A percentile compares a stretch with the other conserved stretches of the same genome.
Conservation (phyloP, 805 yeast genomes). For the Saccharomyces eubayanus region DNA sequence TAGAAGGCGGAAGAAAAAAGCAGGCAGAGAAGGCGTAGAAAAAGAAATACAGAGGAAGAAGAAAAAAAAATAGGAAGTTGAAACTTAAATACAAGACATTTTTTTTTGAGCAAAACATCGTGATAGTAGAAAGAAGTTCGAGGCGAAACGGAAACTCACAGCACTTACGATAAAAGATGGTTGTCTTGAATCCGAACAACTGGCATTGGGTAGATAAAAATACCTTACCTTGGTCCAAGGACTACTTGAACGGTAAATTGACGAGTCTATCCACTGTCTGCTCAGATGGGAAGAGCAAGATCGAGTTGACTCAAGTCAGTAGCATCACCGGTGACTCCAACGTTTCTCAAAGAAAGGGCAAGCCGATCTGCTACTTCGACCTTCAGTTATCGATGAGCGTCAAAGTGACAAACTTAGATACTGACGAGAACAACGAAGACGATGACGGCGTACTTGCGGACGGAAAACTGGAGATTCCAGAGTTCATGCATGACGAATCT, state of each 20-base stretch:
- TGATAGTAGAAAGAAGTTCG: background rate
- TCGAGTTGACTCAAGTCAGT: slow-evolving; percentile 35
- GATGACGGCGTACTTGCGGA: slow-evolving; percentile 31
- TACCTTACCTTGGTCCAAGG: slow-evolving; percentile 56
- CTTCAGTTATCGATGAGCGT: slow-evolving; percentile 45
- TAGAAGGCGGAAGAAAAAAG: background rate
- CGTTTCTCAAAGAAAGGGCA: slow-evolving; percentile 77
- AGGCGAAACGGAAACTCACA: background rate
- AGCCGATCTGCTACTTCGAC: slow-evolving; percentile 68
- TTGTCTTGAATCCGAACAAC: slow-evolving; percentile 63
- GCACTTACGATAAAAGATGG: slow-evolving; percentile 34
- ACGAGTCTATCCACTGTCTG: slow-evolving; percentile 12
- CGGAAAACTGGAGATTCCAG: slow-evolving; percentile 48
- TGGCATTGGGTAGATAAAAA: slow-evolving; percentile 73
- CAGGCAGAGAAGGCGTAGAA: background rate
- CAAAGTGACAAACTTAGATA: slow-evolving; percentile 23
- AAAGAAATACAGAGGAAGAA: background rate
- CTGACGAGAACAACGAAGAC: slow-evolving; percentile 15
- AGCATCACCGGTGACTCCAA: slow-evolving; percentile 65
- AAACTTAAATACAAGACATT: background rate
- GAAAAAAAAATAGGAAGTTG: background rate
- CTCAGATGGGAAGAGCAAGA: slow-evolving; percentile 16
- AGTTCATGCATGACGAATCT: slow-evolving; percentile 70
- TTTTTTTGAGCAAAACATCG: background rate
- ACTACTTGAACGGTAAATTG: slow-evolving; percentile 39